phyloP scores from a whole-genome alignment of 306 rosid species.

The Sphenostylis stenocarpa region DNA sequence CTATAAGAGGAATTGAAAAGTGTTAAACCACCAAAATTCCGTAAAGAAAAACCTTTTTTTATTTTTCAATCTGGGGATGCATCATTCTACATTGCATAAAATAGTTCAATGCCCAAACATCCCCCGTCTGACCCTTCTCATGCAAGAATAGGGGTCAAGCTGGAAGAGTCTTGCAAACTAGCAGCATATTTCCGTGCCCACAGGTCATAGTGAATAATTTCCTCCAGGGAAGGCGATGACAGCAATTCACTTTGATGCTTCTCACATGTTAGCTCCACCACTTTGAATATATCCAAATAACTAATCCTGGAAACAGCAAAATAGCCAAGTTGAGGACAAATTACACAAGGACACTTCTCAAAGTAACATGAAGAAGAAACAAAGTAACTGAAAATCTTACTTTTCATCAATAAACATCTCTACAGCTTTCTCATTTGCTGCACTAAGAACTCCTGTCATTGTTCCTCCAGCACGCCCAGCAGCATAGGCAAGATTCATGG shows the following conservation, averaged over 20 bases:
- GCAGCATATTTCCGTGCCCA: conserved; percentile 94
- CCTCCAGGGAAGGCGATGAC: conserved; percentile 83
- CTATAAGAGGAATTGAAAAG: conserved; percentile 1
- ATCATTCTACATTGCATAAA: conserved; percentile 28
- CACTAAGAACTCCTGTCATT: conserved; percentile 99
- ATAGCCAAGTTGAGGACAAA: background rate
- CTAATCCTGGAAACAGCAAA: conserved; percentile 60
- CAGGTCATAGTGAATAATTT: conserved; percentile 77
- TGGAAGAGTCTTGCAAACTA: conserved; percentile 48
- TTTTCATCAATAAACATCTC: conserved; percentile 91
- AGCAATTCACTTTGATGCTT: conserved; percentile 71
- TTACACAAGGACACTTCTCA: background rate
- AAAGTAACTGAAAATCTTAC: conserved; percentile 55
- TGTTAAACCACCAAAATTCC: background rate
- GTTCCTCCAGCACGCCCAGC: conserved; percentile 99
- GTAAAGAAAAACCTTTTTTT: background rate
- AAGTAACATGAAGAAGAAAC: background rate
- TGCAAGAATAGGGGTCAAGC: conserved; percentile 56
- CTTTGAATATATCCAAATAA: conserved; percentile 91
- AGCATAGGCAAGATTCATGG: conserved; percentile 92
- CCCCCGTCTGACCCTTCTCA: conserved; percentile 37
- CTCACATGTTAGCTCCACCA: conserved; percentile 88
- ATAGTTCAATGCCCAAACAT: conserved; percentile 24
- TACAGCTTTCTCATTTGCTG: conserved; percentile 98
- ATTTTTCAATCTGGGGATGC: conserved; percentile 28